Conservation (phyloP, 2,329 filamentous ascomycete genomes). For the Sarocladiaceae sp. region DNA sequence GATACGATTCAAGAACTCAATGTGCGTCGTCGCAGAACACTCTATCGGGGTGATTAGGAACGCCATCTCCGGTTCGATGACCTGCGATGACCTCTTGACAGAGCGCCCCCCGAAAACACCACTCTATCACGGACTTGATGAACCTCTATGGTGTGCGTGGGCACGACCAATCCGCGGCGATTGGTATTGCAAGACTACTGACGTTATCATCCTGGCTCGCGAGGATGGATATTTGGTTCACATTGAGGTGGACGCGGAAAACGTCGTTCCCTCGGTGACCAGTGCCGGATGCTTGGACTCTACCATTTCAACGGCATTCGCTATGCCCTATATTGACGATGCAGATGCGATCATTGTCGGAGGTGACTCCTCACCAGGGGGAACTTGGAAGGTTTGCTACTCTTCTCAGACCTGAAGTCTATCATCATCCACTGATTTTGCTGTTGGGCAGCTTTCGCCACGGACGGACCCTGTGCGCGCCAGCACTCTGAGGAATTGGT, state of each 20-base stretch:
- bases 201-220: slow-evolving; percentile 78
- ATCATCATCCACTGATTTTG: slow-evolving; percentile 11
- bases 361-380: slow-evolving; percentile 71
- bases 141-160: slow-evolving; percentile 77
- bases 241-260: slow-evolving; percentile 57
- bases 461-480: slow-evolving; percentile 40
- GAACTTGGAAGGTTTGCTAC: slow-evolving; percentile 60
- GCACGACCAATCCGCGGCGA: slow-evolving; percentile 65
- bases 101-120: slow-evolving; percentile 25
- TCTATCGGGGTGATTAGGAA: slow-evolving; percentile 51
- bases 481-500: slow-evolving; percentile 56
- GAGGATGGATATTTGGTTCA: slow-evolving; percentile 80
- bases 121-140: slow-evolving; percentile 38
- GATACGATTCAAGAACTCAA: slow-evolving; percentile 62
- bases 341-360: slow-evolving; percentile 76
- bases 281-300: slow-evolving; percentile 60
- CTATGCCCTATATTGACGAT: slow-evolving; percentile 60
- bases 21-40: slow-evolving; percentile 59
- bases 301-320: slow-evolving; percentile 76
- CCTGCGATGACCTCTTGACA: slow-evolving; percentile 27
- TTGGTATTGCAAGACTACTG: slow-evolving; percentile 55
- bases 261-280: slow-evolving; percentile 47
- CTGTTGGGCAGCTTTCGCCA: slow-evolving; percentile 40
- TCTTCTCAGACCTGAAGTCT: slow-evolving; percentile 4
- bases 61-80: slow-evolving; percentile 44